Evolutionary conservation across 2,329 filamentous ascomycete species (phyloP).

Genomic region (Sporothrix euskadiensis): DNA sequence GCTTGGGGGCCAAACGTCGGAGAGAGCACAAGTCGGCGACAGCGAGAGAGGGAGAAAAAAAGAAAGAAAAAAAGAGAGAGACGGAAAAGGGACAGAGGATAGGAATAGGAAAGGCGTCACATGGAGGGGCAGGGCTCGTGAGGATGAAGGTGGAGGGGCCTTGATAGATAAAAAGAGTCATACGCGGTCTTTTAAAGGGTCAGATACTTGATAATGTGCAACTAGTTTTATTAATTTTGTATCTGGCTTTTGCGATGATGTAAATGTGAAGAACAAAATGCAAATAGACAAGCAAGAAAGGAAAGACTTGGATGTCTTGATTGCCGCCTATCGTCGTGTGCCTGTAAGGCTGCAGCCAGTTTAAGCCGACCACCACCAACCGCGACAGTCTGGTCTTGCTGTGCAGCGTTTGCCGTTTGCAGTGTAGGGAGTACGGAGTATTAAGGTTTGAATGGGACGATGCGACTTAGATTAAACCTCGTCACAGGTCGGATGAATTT

Average conservation of each 20-base stretch:
- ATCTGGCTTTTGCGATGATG: not conserved
- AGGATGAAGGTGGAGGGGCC: not conserved
- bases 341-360: constrained; percentile 16
- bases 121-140: not conserved
- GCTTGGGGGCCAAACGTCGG: constrained; percentile 6
- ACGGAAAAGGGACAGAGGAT: not conserved
- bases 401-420: constrained; percentile 1
- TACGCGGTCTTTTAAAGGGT: not conserved
- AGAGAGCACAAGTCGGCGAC: not conserved
- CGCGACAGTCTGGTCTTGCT: not conserved
- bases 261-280: not conserved
- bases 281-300: not conserved
- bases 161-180: not conserved
- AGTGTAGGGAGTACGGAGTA: not conserved
- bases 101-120: not conserved
- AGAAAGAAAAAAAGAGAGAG: not conserved
- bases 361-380: constrained; percentile 5
- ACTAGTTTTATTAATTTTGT: not conserved
- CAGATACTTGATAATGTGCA: not conserved
- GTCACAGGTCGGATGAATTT: constrained; percentile 13
- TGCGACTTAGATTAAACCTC: constrained; percentile 1
- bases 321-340: not conserved
- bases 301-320: not conserved
- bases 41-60: not conserved
- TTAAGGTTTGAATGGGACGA: constrained; percentile 8